phyloP scores from a whole-genome alignment of 2,329 filamentous ascomycete genomes.

The Cercospora sojina region DNA sequence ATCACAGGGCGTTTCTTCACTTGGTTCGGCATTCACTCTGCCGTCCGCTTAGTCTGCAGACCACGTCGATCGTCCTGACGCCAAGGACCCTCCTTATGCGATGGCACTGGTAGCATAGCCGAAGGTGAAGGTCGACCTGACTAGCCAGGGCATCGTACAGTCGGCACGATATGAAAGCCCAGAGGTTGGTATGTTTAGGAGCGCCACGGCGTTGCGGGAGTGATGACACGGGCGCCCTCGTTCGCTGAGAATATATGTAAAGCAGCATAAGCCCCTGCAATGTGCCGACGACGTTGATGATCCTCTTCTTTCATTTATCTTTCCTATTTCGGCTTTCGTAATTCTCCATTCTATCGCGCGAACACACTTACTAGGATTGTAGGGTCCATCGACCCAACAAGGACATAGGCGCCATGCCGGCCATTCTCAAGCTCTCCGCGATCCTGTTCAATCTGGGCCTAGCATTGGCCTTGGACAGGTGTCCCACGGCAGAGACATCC shows the following conservation, averaged over 20 bases:
- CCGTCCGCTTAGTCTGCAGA: neutral
- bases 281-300: neutral
- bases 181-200: neutral
- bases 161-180: neutral
- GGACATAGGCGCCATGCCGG: neutral
- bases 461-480: neutral
- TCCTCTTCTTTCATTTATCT: neutral
- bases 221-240: neutral
- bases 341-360: neutral
- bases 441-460: neutral
- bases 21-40: neutral
- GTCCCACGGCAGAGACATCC: neutral
- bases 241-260: neutral
- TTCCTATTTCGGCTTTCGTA: neutral
- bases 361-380: neutral
- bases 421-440: neutral
- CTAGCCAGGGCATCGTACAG: neutral
- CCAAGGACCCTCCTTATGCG: neutral
- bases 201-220: neutral
- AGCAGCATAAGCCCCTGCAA: neutral
- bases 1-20: neutral
- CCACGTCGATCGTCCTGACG: neutral
- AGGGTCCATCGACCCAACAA: neutral
- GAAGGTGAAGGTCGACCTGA: neutral
- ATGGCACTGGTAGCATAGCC: neutral